Evolutionary conservation across 768 basidiomycete species (phyloP), one percentile per base, ranked within the genome.

Genomic region (Hygrophorus pudorinus): DNA sequence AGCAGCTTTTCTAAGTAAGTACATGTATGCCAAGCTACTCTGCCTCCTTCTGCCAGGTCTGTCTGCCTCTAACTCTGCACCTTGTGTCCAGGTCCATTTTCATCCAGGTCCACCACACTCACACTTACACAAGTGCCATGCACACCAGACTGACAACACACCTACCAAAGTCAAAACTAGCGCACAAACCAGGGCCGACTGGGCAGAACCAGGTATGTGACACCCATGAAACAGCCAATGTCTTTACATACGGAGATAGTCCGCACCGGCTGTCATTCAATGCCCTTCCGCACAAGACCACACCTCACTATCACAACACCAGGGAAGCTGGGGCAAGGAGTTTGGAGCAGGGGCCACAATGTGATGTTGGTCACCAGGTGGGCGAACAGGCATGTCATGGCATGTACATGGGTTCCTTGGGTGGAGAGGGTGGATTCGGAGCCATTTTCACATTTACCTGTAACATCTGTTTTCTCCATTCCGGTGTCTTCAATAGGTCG

Each of bases 391-490:
- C 60, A 48, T 59, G 65, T 47, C 51, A 72, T 30, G 68, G 68
- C 12, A 67, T 68, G 5, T 68, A 66, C 36, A 67, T 66, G n/a
- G 33, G 32, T 14, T 59, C 66, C 14, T 72, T 65, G 1, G 68
- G 72, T 41, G 70, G 60, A 63, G 46, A 74, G 59, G 72, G 71
- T 29, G 74, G 79, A 13, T 64, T 75, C 30, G 46, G 61, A 65
- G 8, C 66, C 66, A 3, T 73, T 71, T 47, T 78, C 79, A 13
- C 71, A 75, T 27, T 80, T 79, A 0, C 81, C 82, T 2, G 65
- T 67, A 2, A 59, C 75, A 4, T 83, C 80, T 0, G 77, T 82
- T 1, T 86, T 85, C 59, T 82, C 82, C 1, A 73, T 82, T 37
- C 82, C 65, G 2, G 57, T 74, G 1, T 70, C 74, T 2, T 60